Conservation (phyloP, 805 yeast species). For the Starmerella bacillaris region DNA sequence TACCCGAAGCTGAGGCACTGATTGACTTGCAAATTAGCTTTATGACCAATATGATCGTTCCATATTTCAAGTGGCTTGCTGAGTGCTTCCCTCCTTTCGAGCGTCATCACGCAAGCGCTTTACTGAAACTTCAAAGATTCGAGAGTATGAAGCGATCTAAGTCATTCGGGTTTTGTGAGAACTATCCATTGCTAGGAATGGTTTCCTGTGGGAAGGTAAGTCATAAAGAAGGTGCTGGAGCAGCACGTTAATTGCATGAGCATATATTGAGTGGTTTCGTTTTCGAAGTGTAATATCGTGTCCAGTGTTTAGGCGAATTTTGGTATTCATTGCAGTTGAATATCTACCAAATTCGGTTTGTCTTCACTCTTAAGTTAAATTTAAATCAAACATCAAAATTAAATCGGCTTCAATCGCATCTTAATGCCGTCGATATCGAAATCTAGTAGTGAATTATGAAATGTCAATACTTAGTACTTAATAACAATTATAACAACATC, state of each 20-base stretch:
- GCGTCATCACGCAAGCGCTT: conserved; percentile 2
- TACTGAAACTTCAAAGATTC: conserved; percentile 39
- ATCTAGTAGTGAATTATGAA: too few relatives aligned
- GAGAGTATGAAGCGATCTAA: conserved; percentile 23
- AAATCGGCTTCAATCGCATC: too few relatives aligned
- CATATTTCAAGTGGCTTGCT: conserved; percentile 13
- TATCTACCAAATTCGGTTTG: too few relatives aligned
- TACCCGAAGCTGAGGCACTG: conserved; percentile 5
- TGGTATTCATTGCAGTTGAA: too few relatives aligned
- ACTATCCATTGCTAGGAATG: conserved; percentile 58
- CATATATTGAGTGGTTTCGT: not conserved
- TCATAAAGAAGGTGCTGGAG: not conserved
- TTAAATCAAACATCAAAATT: too few relatives aligned
- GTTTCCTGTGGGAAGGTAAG: conserved; percentile 19
- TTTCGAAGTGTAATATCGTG: too few relatives aligned
- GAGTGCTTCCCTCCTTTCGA: conserved; percentile 6
- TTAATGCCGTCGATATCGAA: too few relatives aligned
- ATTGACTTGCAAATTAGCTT: conserved; percentile 10
- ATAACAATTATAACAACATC: too few relatives aligned
- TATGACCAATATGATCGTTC: conserved; percentile 7
- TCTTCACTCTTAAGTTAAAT: too few relatives aligned
- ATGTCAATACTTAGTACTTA: too few relatives aligned
- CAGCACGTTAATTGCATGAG: not conserved
- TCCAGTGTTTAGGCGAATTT: too few relatives aligned
- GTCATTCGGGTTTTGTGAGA: conserved; percentile 40